Conservation (phyloP, 148 eudicot species). For the Tetragonia tetragonoides region DNA sequence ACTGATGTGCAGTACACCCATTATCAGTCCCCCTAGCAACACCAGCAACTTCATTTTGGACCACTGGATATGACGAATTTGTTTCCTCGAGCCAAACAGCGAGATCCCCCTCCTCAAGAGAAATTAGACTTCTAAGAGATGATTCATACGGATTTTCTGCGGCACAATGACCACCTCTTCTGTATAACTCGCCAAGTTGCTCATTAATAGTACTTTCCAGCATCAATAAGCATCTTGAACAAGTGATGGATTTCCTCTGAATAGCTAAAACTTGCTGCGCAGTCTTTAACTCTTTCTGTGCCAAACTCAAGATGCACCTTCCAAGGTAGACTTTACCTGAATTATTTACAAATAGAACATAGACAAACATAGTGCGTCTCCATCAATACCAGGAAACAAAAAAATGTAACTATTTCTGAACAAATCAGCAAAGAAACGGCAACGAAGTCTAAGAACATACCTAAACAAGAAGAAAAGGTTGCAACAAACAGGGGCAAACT, state of each 20-base stretch:
- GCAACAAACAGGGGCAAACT: conserved; percentile 56
- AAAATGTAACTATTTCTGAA: background rate
- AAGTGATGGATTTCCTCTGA: conserved; percentile 38
- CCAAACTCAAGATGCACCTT: conserved; percentile 52
- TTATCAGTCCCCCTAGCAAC: conserved; percentile 1
- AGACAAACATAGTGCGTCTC: background rate
- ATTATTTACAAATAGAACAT: conserved; percentile 17
- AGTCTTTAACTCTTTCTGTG: conserved; percentile 53
- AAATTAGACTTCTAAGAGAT: conserved; percentile 50
- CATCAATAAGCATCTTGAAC: conserved; percentile 59
- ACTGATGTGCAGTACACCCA: background rate
- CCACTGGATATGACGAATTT: conserved; percentile 1
- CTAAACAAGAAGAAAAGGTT: conserved; percentile 65
- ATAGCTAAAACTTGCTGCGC: conserved; percentile 49
- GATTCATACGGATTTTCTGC: conserved; percentile 41
- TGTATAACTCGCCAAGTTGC: conserved; percentile 58
- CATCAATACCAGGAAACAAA: background rate
- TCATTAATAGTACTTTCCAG: conserved; percentile 58
- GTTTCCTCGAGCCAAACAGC: conserved; percentile 23
- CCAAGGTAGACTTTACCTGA: conserved; percentile 70
- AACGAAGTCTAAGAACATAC: conserved; percentile 32
- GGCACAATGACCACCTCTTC: conserved; percentile 31
- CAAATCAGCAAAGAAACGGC: conserved; percentile 2
- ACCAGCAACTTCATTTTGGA: conserved; percentile 2
- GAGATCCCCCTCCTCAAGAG: conserved; percentile 47